Base-by-base conservation (phyloP, 225 moss, liverwort and hornwort species). In the Anthoceros angustus region DNA sequence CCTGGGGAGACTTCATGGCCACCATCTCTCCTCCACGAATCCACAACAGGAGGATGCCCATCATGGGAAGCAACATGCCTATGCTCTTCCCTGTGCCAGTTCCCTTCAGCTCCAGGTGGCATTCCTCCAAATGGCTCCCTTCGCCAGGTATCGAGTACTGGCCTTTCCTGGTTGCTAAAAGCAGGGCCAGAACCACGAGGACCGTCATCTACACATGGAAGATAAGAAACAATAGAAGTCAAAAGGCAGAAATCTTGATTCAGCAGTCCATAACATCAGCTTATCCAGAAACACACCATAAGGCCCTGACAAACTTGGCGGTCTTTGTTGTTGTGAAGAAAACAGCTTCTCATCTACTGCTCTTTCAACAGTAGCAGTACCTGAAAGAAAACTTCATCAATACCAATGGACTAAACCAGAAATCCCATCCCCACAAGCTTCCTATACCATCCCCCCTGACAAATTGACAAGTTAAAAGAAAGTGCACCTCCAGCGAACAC, bases 1-100 rank as follows among this genome's bases (percentile, higher is more conserved):
- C 85, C 80, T 42, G 81, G 81, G 25, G 68, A 73, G 12, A 75
- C 74, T 65, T 71, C 73, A 71, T 75, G 81, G 15, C 75, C 81
- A 71, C 73, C 42, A 63, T 98, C 98, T 50, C 98, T 82, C 39
- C 92, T 80, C 98, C 98, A 98, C 62, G 85, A 78, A 25, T 98
- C 91, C 66, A 76, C 71, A 70, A 73, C 73, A 62, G 70, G 76
- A 23, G 67, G 78, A 32, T 83, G 86, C 2, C 83, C 92, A 9
- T 85, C 82, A 68, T 78, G 87, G 4, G 75, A 69, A 8, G 82
- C 87, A 67, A 84, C 75, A 10, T 79, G 77, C 0, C 83, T 75
- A 9, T 80, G 87, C 10, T 84, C 87, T 8, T 86, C 84, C 67
- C 83, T 77, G 72, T 89, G 88, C 98, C 98, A 98, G 49, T 63